Base-by-base conservation (phyloP, 805 yeast species). In the Candida nemodendra region DNA sequence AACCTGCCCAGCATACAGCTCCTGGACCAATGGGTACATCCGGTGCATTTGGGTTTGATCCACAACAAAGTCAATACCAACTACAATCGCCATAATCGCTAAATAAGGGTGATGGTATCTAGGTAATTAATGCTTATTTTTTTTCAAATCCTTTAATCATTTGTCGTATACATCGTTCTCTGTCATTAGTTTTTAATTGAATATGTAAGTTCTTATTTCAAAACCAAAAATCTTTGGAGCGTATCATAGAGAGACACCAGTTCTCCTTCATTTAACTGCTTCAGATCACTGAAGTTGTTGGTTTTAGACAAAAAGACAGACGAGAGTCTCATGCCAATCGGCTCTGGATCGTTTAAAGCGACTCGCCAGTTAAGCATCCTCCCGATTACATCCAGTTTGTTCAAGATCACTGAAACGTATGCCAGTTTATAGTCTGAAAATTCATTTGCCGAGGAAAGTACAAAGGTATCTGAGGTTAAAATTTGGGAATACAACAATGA, bases 401-500 rank as follows among this genome's bases (percentile, higher is more conserved):
- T 35, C 16, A 51, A 34, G 11, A 53, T 34, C 9, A 48, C 21
- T 16, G 39, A 34, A 2, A 54, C 39, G 22, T 32, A 32, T 15
- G 41, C 35, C 9, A 50, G 32, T 30, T 42, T 52, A 35, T 45
- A 48, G 13, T 36, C 41, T 7, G 32, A 31, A 30, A 47, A 39
- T 8, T 23, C 21, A 3, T 32, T 32, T n/a, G n/a, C n/a, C n/a
- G n/a, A n/a, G 5, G 37, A 9, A 9, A 31, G 17, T 4, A 24
- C 19, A 6, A 21, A 18, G 3, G 39, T 29, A 13, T 35, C 44
- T 15, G 42, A 32, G 9, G 30, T 25, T n/a, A 57, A 32, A 12
- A 53, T 36, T 3, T 41, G 28, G 1, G 61, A 56, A 34, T 50
- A 59, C 4, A 44, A 24, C 13, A 54, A 32, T 4, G 59, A 51